These are phyloP conservation scores for Dysphania ambrosioides DNA, from an alignment of 148 eudicot genomes.

Conservation along the genomic window DNA sequence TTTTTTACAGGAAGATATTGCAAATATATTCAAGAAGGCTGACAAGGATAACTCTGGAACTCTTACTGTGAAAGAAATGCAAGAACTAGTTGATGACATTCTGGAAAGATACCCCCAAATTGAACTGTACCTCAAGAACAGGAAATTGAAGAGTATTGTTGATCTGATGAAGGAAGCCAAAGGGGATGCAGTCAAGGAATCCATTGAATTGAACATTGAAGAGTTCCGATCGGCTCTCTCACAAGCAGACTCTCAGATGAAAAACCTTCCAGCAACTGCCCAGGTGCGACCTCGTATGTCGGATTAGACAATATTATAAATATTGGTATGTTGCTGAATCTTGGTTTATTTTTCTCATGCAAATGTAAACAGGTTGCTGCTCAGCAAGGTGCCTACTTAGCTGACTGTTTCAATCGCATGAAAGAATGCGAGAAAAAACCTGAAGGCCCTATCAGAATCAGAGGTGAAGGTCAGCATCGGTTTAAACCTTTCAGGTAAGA, in stretches of 20 bases:
- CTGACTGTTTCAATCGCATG: slow-evolving; percentile 86
- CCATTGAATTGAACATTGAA: slow-evolving; percentile 71
- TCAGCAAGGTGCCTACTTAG: slow-evolving; percentile 80
- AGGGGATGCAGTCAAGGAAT: slow-evolving; percentile 58
- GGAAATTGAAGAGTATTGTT: slow-evolving; percentile 53
- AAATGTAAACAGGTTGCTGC: slow-evolving; percentile 64
- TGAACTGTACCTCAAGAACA: slow-evolving; percentile 70
- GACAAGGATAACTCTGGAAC: slow-evolving; percentile 92
- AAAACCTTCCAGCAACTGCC: slow-evolving; percentile 89
- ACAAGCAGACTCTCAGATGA: slow-evolving; percentile 71
- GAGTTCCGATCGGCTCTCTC: slow-evolving; percentile 68
- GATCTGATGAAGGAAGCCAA: slow-evolving; percentile 67
- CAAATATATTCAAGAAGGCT: slow-evolving; percentile 73
- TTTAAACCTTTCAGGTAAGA: slow-evolving; percentile 77
- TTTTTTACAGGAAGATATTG: slow-evolving; percentile 63
- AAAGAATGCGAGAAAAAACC: slow-evolving; percentile 67
- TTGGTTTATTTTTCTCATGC: neutral
- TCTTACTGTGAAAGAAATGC: slow-evolving; percentile 80
- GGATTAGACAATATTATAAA: neutral
- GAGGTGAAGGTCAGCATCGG: slow-evolving; percentile 79
- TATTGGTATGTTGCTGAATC: neutral
- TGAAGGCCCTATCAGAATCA: slow-evolving; percentile 77
- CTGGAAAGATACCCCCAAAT: slow-evolving; percentile 92
- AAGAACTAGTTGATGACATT: slow-evolving; percentile 71
- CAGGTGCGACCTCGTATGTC: slow-evolving; percentile 42